Evolutionary conservation across 192 early-diverging fungal genomes (phyloP), one percentile per base, ranked within the genome.

Genomic region (Coemansia sp.): DNA sequence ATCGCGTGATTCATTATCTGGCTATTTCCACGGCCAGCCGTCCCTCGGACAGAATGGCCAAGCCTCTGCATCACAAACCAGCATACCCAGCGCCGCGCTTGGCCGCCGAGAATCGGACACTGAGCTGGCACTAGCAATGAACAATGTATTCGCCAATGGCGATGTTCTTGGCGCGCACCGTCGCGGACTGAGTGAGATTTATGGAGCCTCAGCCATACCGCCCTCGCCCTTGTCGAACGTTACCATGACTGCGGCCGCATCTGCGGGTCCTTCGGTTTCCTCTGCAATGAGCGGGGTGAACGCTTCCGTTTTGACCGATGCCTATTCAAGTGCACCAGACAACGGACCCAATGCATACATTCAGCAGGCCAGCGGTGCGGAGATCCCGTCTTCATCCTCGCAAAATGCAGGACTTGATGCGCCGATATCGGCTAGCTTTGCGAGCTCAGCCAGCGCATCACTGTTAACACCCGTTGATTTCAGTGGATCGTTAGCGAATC

Each of bases 101-200:
- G 67, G 53, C 15, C 69, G 79, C 19, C 69, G 79, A n/a, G 79
- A 81, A 55, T 81, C 79, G 9, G 79, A 81, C 40, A 73, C 67
- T 0, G 79, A 81, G 63, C 67, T 81, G 55, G 79, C 79, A 25
- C 66, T 81, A 63, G 79, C 79, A 0, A 81, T 81, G 79, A 75
- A 81, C 56, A 66, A 62, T 38, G 79, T 70, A 17, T 81, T 81
- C 73, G 70, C 67, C 19, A 71, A 68, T 34, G 79, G 70, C 33
- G 73, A 81, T 29, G 67, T 75, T 32, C 62, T 75, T 61, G 79
- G 79, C 4, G 29, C 67, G 17, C 71, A 73, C 34, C 55, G 55
- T 35, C 76, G 71, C 23, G 54, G 76, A n/a, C 46, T 79, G 15
- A 46, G 63, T n/a, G 76, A 79, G 6, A 19, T 79, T 9, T 73